Conservation (phyloP, 2,329 filamentous ascomycete genomes). For the Scopulariopsis brevicaulis region DNA sequence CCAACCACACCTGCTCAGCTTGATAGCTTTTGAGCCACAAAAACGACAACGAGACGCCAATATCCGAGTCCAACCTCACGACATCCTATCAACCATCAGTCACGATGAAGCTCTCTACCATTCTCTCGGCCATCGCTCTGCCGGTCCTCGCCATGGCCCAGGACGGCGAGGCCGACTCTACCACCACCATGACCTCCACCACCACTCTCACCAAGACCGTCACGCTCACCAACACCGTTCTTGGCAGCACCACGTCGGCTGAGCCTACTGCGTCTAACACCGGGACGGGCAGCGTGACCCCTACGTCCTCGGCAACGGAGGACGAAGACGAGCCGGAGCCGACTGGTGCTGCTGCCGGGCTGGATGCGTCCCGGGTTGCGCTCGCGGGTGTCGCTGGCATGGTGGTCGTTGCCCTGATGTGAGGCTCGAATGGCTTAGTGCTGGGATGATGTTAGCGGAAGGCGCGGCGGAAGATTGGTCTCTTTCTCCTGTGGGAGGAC, state of each 20-base stretch:
- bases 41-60: not conserved
- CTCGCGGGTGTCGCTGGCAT: conserved; percentile 38
- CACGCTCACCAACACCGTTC: conserved; percentile 32
- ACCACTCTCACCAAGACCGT: conserved; percentile 38
- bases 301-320: conserved; percentile 20
- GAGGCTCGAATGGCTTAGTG: conserved; percentile 13
- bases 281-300: conserved; percentile 11
- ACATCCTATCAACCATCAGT: not conserved
- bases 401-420: conserved; percentile 38
- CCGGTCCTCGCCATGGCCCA: conserved; percentile 42
- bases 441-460: not conserved
- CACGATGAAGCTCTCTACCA: conserved; percentile 24
- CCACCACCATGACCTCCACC: conserved; percentile 37
- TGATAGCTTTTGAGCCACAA: not conserved
- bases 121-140: conserved; percentile 36
- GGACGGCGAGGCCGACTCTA: conserved; percentile 15
- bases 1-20: not conserved
- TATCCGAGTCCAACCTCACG: not conserved
- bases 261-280: conserved; percentile 15
- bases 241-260: conserved; percentile 21
- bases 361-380: conserved; percentile 31
- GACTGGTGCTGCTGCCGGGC: conserved; percentile 22
- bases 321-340: conserved; percentile 15
- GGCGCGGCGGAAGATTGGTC: not conserved
- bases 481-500: not conserved